Evolutionary conservation across 257 asterid genomes (phyloP), one percentile per base, ranked within the genome.

Genomic region (Parsonsia alboflavescens): DNA sequence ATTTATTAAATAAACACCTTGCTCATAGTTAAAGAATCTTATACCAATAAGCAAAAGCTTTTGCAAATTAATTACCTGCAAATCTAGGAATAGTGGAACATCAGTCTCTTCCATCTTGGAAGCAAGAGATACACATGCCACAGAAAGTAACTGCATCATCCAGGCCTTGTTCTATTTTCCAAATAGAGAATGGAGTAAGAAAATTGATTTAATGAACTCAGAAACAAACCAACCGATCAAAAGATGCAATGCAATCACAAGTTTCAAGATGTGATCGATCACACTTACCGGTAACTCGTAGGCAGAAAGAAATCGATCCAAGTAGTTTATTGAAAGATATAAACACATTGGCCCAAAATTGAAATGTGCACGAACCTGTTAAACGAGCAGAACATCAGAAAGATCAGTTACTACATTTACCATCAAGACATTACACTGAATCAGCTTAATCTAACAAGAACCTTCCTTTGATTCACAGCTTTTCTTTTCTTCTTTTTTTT

Each of bases 81-180:
- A 74, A 68, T 85, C 87, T 50, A 76, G 66, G 71, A 50, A 64
- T 57, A 75, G 52, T 56, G 87, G 87, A 80, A 83, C 84, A 24
- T 71, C 85, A 21, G 82, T 78, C 80, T 85, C 89, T 61, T 83
- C 89, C 83, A 85, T 64, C 76, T 85, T 85, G 62, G 87, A 84
- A 9, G 89, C 89, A 65, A 85, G 78, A 62, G 87, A 82, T 45
- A 83, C 73, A 77, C 89, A 85, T 30, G 87, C 82, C 21, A 85
- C 81, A 66, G 84, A 84, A 36, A 83, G 66, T 45, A 85, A 74
- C 26, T 80, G 87, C 77, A 78, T 79, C 83, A 82, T 79, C 89
- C 89, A 85, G 45, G 63, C 61, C 65, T 85, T 78, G 39, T 61
- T 74, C 83, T 78, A 61, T 75, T 76, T 58, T 69, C 36, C 65